phyloP scores from a whole-genome alignment of 2,329 filamentous ascomycete species.

The Cytospora paraplurivora region DNA sequence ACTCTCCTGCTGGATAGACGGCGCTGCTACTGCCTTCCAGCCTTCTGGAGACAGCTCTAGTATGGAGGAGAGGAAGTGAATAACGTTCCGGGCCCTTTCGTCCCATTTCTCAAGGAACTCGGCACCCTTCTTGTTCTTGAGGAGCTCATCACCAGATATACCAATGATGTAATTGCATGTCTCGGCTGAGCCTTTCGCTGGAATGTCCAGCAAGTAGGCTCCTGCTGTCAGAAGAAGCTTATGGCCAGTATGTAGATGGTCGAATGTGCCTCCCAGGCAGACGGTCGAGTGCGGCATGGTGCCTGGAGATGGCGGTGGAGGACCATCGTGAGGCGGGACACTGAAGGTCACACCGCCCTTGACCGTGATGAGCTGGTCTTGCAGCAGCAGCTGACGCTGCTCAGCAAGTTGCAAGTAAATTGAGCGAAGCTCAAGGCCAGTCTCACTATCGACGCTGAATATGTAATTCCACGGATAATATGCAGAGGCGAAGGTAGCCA shows the following conservation, averaged over 20 bases:
- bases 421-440: conserved; percentile 60
- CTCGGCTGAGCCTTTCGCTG: conserved; percentile 40
- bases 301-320: conserved; percentile 30
- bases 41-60: conserved; percentile 47
- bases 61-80: conserved; percentile 72
- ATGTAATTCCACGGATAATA: conserved; percentile 65
- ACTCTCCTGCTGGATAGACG: conserved; percentile 39
- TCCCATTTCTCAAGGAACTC: conserved; percentile 82
- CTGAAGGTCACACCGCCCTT: conserved; percentile 55
- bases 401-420: conserved; percentile 52
- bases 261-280: conserved; percentile 90
- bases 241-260: conserved; percentile 92
- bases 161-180: conserved; percentile 73
- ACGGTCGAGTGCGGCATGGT: conserved; percentile 59
- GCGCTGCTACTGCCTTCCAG: conserved; percentile 47
- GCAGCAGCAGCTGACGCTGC: conserved; percentile 48
- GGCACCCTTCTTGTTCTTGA: conserved; percentile 86
- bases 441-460: conserved; percentile 67
- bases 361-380: conserved; percentile 54
- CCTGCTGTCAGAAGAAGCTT: conserved; percentile 94
- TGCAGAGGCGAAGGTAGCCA: conserved; percentile 54
- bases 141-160: conserved; percentile 82
- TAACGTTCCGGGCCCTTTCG: conserved; percentile 66
- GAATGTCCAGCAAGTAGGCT: conserved; percentile 66
- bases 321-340: conserved; percentile 30